Conservation (phyloP, 2,329 filamentous ascomycete genomes). For the Alternaria arbusti region DNA sequence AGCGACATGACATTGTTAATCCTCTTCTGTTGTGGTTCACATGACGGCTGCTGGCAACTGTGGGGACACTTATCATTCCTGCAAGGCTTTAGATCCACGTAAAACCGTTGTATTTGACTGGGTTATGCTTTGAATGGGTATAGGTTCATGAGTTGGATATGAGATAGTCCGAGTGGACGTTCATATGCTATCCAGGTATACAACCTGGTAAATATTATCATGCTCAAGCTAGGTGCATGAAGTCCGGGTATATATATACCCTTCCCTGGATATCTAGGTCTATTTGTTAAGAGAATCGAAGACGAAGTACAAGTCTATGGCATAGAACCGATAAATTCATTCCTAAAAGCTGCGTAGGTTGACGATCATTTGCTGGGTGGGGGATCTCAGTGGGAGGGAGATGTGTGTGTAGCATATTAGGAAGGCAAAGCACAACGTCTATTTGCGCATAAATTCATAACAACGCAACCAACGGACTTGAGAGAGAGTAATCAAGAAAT, state of each 20-base stretch:
- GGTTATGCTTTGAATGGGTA: neutral
- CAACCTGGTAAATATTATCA: neutral
- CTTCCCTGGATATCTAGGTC: neutral
- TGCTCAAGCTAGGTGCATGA: neutral
- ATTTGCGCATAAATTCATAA: neutral
- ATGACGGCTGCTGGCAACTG: neutral
- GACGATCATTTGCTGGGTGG: neutral
- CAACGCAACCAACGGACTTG: neutral
- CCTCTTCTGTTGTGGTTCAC: neutral
- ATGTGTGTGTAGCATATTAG: neutral
- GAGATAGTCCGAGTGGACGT: neutral
- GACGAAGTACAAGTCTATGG: neutral
- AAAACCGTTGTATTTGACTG: neutral
- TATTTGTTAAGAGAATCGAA: neutral
- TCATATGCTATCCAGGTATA: neutral
- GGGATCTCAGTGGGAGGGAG: fast-evolving
- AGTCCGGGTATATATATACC: neutral
- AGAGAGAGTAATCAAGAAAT: neutral
- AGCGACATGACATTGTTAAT: neutral
- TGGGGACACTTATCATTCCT: neutral
- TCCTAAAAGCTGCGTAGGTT: neutral
- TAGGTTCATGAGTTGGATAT: neutral
- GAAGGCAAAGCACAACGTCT: neutral
- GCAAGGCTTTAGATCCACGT: neutral
- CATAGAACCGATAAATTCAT: neutral